A percentile compares a stretch with the other conserved stretches of the same genome.
These are phyloP conservation scores for Pseudogymnoascus sp. DNA, from an alignment of 2,329 filamentous ascomycete species.

Conservation along the genomic window DNA sequence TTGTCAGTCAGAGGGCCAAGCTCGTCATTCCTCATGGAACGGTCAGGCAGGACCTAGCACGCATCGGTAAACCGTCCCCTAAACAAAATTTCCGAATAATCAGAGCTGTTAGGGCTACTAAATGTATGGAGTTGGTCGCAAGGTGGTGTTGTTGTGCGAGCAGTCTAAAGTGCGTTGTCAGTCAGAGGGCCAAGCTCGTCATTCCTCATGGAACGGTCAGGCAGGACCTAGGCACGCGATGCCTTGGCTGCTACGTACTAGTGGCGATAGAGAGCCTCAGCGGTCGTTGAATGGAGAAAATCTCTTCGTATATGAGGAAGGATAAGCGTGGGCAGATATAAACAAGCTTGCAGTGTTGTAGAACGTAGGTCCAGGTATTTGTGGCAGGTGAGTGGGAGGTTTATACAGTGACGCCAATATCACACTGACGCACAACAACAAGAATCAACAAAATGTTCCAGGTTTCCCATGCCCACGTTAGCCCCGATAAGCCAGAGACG, in stretches of 20 bases:
- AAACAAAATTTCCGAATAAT: background rate
- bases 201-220: background rate
- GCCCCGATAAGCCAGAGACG: background rate
- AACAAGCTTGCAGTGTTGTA: background rate
- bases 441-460: slow-evolving; percentile 10
- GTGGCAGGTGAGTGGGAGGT: background rate
- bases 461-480: background rate
- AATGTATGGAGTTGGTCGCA: background rate
- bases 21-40: background rate
- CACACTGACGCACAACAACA: background rate
- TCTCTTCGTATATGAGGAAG: background rate
- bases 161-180: slow-evolving; percentile 5
- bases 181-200: background rate
- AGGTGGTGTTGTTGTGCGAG: slow-evolving; percentile 1
- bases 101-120: background rate
- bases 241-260: background rate
- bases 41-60: background rate
- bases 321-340: background rate
- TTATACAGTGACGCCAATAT: slow-evolving; percentile 1
- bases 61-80: background rate
- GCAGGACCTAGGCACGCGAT: slow-evolving; percentile 3
- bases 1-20: slow-evolving; percentile 3
- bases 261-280: background rate
- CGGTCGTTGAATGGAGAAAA: background rate
- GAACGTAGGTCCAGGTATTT: background rate